Conservation (phyloP, 1,139 yeast species). For the Pichia sp. region DNA sequence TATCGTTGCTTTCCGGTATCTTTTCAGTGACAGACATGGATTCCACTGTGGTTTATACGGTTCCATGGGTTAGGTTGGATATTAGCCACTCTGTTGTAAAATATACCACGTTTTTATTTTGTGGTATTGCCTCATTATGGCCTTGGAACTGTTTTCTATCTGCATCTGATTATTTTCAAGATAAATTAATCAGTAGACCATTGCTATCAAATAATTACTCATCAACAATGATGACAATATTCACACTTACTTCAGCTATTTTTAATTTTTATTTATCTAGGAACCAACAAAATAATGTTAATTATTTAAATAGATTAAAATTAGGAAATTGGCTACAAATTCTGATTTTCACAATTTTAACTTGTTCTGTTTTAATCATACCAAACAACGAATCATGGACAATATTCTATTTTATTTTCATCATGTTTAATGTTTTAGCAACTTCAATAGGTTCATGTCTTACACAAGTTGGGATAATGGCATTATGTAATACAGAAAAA, state of each 20-base stretch:
- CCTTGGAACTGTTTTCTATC: slow-evolving; percentile 94
- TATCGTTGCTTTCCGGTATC: background rate
- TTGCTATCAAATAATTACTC: slow-evolving; percentile 56
- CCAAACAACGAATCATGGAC: slow-evolving; percentile 32
- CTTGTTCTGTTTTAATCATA: slow-evolving; percentile 42
- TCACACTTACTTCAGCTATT: slow-evolving; percentile 63
- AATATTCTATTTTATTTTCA: slow-evolving; percentile 36
- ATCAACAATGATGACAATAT: slow-evolving; percentile 84
- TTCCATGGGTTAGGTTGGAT: background rate
- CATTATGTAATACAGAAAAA: slow-evolving; percentile 63
- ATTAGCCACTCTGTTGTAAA: slow-evolving; percentile 27
- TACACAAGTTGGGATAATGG: slow-evolving; percentile 88
- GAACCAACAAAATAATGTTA: slow-evolving; percentile 50
- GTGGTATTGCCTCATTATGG: slow-evolving; percentile 82
- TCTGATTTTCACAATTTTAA: slow-evolving; percentile 38
- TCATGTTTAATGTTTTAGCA: slow-evolving; percentile 52
- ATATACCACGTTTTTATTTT: slow-evolving; percentile 57
- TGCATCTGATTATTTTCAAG: slow-evolving; percentile 76
- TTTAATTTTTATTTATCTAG: slow-evolving; percentile 63
- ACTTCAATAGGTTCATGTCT: slow-evolving; percentile 63
- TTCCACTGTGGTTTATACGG: background rate
- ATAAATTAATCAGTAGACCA: slow-evolving; percentile 51
- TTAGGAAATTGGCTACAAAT: slow-evolving; percentile 55
- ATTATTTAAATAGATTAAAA: slow-evolving; percentile 54
- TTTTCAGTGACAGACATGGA: background rate